Base-by-base conservation (phyloP, 23 red algal species). In the Pyropia yezoensis region DNA sequence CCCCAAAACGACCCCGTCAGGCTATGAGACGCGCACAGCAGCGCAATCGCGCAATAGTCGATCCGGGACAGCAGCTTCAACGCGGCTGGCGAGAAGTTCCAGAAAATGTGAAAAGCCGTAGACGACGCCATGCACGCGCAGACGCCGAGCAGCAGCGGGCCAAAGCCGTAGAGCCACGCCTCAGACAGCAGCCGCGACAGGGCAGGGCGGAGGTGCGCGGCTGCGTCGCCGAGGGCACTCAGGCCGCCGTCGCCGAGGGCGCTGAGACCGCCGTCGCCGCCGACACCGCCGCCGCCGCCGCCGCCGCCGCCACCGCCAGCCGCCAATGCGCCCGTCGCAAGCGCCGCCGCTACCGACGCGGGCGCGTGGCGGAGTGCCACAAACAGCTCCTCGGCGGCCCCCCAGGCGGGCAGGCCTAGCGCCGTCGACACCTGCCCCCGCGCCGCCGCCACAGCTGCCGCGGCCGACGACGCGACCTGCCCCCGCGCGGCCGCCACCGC, bases 1-100 rank as follows among this genome's bases (percentile, higher is more conserved):
- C 63, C 56, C 52, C 69, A 76, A 70, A 52, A 77, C 22, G 75
- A 71, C 21, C 71, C 77, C 19, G 77, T 67, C 9, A 92, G 28
- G 39, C 70, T 70, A 49, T 92, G 88, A 1, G 77, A 77, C 33
- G 34, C 47, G 71, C 65, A 71, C 28, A 92, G 57, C 27, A 83
- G 59, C 22, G 80, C 62, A 22, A 92, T 92, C 61, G 77, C 88
- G 16, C 75, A 60, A 49, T 83, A 92, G 58, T 92, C 88, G 11
- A 92, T 52, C 49, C 81, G 55, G 58, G 59, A 61, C 0, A 92
- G 65, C 7, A 78, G 39, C 19, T 62, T 51, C 13, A 78, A 45
- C 20, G 50, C 74, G 0, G 7, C n/a, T 11, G 68, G 79, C 17
- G 70, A 78, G 20, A 74, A 45, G 16, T 83, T 55, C 59, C 74